Evolutionary conservation across 306 rosid genomes (phyloP), one percentile per base, ranked within the genome.

Genomic region (Begonia masoniana): DNA sequence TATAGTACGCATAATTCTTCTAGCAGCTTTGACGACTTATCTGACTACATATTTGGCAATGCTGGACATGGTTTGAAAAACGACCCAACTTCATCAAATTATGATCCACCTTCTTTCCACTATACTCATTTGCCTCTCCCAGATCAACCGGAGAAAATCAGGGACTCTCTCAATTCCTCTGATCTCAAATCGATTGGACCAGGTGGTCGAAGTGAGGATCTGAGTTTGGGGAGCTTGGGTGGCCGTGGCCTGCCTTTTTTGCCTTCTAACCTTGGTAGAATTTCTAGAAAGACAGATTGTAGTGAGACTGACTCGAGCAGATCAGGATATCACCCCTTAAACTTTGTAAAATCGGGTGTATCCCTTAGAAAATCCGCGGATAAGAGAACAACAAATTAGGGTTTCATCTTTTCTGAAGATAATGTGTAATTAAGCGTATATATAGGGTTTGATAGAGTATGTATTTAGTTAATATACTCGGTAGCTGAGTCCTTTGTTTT

Each of bases 41-140:
- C 94, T 0, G 92, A 83, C 51, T 86, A 78, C 61, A 62, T 83
- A 65, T 83, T 78, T 61, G 95, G 99, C 36, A 79, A 83, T 31
- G 66, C 91, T 12, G 85, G 76, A 46, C 61, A 52, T 31, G 75
- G 80, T 14, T 73, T 75, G 66, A 74, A 75, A 62, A 68, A 55
- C 10, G n/a, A 26, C 15, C 63, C 15, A 11, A 59, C 9, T 54
- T 50, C 53, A 52, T 80, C 78, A 0, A 91, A 85, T 61, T 72
- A 76, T 1, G 88, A 80, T 55, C 15, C 82, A 42, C 71, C 55
- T 13, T 58, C 43, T 11, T 31, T 31, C 66, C 80, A 8, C 72
- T 86, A 0, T 62, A 87, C 13, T 71, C 94, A 1, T 76, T 74
- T 12, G 77, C 92, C 15, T 47, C 94, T 81, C 55, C 17, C 9